A percentile compares a stretch with the other conserved stretches of the same genome.
phyloP scores from a whole-genome alignment of 2,329 filamentous ascomycete genomes.

The Colletotrichum tropicale region DNA sequence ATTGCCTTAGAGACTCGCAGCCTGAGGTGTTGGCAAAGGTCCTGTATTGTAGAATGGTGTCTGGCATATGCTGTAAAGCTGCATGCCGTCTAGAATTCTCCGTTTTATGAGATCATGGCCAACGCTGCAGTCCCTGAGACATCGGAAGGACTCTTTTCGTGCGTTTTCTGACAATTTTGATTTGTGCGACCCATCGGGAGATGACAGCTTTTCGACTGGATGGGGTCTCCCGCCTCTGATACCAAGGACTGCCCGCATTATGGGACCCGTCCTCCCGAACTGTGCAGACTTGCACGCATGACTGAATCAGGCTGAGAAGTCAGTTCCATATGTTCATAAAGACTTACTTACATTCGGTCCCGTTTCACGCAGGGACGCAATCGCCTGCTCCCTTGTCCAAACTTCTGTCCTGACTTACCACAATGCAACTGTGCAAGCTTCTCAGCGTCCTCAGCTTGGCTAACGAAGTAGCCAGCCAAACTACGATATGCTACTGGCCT shows the following conservation, averaged over 20 bases:
- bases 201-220: neutral
- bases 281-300: neutral
- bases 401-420: neutral
- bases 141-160: neutral
- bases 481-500: neutral
- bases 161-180: neutral
- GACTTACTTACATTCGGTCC: neutral
- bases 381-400: neutral
- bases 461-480: neutral
- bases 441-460: neutral
- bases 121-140: neutral
- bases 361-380: neutral
- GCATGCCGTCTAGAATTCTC: neutral
- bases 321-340: too few species aligned
- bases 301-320: neutral
- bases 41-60: neutral
- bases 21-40: neutral
- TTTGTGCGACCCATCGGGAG: neutral
- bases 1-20: neutral
- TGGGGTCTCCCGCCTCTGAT: too few species aligned
- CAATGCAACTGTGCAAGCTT: neutral
- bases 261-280: neutral
- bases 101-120: neutral
- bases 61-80: neutral
- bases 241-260: too few species aligned